phyloP scores from a whole-genome alignment of 1,284 basidiomycete species.

The Ustilago cynodontis region DNA sequence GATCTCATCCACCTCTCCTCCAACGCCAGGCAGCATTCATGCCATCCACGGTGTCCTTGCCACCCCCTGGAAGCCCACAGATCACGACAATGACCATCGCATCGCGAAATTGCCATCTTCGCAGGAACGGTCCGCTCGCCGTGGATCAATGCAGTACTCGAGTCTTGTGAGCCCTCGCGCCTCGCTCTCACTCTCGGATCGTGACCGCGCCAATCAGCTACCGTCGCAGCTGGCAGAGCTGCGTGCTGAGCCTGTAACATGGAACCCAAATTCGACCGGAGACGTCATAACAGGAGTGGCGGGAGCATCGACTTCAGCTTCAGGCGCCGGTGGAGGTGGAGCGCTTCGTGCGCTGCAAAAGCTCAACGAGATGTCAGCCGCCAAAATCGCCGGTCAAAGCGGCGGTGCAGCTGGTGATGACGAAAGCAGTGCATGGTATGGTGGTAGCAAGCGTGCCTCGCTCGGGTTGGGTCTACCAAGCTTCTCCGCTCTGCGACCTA shows the following conservation, averaged over 20 bases:
- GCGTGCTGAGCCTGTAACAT: conserved; percentile 41
- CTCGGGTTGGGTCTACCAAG: conserved; percentile 41
- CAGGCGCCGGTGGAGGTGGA: conserved; percentile 33
- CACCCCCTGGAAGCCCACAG: conserved; percentile 29
- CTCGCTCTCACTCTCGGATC: conserved; percentile 39
- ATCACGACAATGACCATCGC: neutral
- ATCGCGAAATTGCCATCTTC: conserved; percentile 4
- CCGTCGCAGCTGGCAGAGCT: conserved; percentile 38
- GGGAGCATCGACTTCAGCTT: conserved; percentile 5
- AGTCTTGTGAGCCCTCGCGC: conserved; percentile 32
- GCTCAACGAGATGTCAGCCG: conserved; percentile 46
- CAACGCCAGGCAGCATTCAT: conserved; percentile 46
- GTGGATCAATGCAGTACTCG: conserved; percentile 26
- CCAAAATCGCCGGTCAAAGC: conserved; percentile 34
- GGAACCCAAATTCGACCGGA: conserved; percentile 20
- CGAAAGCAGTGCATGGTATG: conserved; percentile 9
- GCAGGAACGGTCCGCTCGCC: conserved; percentile 19
- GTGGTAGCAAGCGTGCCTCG: conserved; percentile 27
- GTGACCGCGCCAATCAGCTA: conserved; percentile 30
- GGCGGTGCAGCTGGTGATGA: conserved; percentile 7
- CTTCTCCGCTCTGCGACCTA: conserved; percentile 33
- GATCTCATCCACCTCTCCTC: conserved; percentile 36
- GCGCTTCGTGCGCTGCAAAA: conserved; percentile 43
- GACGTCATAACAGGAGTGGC: conserved; percentile 1
- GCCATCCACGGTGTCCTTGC: conserved; percentile 38